These are phyloP conservation scores for Guadua angustifolia DNA, from an alignment of 176 grass and related monocot genomes.

Conservation along the genomic window DNA sequence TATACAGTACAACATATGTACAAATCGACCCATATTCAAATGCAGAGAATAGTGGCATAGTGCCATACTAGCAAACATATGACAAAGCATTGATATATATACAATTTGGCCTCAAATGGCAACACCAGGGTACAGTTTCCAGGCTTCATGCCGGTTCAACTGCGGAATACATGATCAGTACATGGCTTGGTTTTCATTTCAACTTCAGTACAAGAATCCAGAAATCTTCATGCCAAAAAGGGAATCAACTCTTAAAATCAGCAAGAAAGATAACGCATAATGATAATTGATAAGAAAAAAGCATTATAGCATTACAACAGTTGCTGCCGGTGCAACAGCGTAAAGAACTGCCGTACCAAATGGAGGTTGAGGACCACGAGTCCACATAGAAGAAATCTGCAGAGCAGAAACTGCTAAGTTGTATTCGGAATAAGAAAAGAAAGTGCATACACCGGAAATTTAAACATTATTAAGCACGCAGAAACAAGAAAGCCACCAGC, in stretches of 20 bases:
- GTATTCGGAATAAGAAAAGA: not conserved
- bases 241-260: not conserved
- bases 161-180: not conserved
- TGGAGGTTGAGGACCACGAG: not conserved
- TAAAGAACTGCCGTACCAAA: not conserved
- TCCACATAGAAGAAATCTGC: not conserved
- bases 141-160: not conserved
- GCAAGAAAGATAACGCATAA: not conserved
- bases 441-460: no score
- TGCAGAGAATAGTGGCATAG: not conserved
- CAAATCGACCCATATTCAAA: not conserved
- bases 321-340: not conserved
- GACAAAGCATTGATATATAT: not conserved
- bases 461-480: no score
- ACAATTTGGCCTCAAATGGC: not conserved
- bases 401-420: not conserved
- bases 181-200: not conserved
- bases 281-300: not conserved
- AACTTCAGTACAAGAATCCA: not conserved
- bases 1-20: not conserved
- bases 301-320: not conserved
- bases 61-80: slow-evolving; percentile 2
- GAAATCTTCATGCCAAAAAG: not conserved
- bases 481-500: no score
- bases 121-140: not conserved